Evolutionary conservation across 371 early-diverging fungal genomes (phyloP).

Genomic region (Mucor mucedo): DNA sequence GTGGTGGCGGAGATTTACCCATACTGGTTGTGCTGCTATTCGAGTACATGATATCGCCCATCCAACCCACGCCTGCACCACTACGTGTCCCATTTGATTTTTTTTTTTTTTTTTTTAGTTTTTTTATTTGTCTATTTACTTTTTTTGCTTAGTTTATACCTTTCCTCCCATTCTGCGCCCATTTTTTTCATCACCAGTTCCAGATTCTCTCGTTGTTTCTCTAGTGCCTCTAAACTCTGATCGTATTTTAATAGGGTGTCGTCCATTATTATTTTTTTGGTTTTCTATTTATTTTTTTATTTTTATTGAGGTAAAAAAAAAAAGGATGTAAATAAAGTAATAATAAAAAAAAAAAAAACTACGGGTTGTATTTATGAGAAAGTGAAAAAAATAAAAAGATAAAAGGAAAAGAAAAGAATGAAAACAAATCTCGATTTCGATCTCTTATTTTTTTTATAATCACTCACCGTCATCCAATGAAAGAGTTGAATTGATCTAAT

Average conservation of each 20-base stretch:
- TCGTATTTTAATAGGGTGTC: constrained; percentile 42
- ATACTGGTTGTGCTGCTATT: constrained; percentile 3
- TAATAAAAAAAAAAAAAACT: background rate
- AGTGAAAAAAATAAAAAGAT: background rate
- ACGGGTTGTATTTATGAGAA: background rate
- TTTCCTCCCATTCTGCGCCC: constrained; percentile 58
- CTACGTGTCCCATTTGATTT: constrained; percentile 11
- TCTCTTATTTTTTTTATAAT: background rate
- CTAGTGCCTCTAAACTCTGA: constrained; percentile 42
- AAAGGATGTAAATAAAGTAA: background rate
- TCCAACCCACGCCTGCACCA: constrained; percentile 56
- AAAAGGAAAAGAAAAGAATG: background rate
- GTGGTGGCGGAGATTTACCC: constrained; percentile 2
- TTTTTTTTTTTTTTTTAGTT: background rate
- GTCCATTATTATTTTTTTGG: constrained; percentile 24
- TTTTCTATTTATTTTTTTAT: background rate
- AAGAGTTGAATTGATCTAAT: background rate
- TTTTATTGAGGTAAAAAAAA: background rate
- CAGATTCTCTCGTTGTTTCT: constrained; percentile 45
- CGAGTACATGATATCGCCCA: constrained; percentile 16
- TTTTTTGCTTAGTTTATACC: constrained; percentile 21
- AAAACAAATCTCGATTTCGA: background rate
- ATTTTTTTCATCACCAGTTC: constrained; percentile 48
- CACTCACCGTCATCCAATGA: background rate
- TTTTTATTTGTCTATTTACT: background rate